These are phyloP conservation scores for Hevea brasiliensis DNA, from an alignment of 345 rosid species.

Conservation along the genomic window DNA sequence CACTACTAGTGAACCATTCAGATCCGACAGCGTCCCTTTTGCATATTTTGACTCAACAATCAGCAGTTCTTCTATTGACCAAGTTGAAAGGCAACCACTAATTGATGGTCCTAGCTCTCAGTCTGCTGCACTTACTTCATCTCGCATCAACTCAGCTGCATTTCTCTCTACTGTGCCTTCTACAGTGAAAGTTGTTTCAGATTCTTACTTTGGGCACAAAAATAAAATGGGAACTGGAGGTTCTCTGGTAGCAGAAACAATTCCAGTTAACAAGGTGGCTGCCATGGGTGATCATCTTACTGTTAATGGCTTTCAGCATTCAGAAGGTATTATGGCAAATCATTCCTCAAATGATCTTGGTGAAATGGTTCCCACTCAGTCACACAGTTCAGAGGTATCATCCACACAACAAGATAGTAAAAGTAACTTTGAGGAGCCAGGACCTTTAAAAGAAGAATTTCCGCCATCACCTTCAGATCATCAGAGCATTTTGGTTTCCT, in stretches of 20 bases:
- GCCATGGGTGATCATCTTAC: slow-evolving; percentile 26
- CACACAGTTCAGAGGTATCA: slow-evolving; percentile 37
- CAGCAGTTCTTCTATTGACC: slow-evolving; percentile 30
- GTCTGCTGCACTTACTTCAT: slow-evolving; percentile 29
- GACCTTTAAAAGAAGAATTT: slow-evolving; percentile 70
- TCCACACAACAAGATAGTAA: slow-evolving; percentile 43
- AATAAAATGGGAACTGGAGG: slow-evolving; percentile 37
- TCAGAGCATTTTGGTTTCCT: slow-evolving; percentile 95
- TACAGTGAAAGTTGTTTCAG: slow-evolving; percentile 37
- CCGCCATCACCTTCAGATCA: slow-evolving; percentile 94
- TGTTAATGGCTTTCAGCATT: slow-evolving; percentile 28
- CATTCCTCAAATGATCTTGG: slow-evolving; percentile 31
- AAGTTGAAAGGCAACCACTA: slow-evolving; percentile 31
- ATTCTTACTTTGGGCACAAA: slow-evolving; percentile 36
- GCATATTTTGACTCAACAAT: slow-evolving; percentile 40
- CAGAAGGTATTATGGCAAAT: slow-evolving; percentile 25
- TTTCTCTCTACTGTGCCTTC: slow-evolving; percentile 29
- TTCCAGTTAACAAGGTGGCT: slow-evolving; percentile 30
- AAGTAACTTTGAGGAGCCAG: slow-evolving; percentile 46
- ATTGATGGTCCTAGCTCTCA: slow-evolving; percentile 46
- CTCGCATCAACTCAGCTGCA: slow-evolving; percentile 23
- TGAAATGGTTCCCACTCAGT: slow-evolving; percentile 32
- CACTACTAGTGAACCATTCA: slow-evolving; percentile 42
- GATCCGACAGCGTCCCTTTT: slow-evolving; percentile 53
- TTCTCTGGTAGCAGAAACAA: slow-evolving; percentile 31